Percentiles rank a stretch among this genome's conserved stretches.
phyloP scores from a whole-genome alignment of 768 basidiomycete species.

The Podaxis carcinomalis region DNA sequence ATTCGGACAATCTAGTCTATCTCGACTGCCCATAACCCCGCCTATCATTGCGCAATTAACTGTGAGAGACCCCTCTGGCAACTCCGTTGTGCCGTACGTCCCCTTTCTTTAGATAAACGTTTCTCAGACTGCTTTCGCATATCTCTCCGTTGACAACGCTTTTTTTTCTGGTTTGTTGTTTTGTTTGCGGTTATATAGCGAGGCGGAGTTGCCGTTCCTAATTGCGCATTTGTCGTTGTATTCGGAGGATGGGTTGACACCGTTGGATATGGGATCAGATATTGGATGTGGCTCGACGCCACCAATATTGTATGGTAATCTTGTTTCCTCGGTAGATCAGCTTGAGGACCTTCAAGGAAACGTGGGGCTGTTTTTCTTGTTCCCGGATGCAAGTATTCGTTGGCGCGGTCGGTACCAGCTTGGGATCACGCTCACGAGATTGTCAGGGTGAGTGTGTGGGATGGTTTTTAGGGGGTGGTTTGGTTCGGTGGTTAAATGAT shows the following conservation, averaged over 20 bases:
- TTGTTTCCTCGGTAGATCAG: constrained; percentile 79
- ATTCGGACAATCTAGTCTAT: constrained; percentile 69
- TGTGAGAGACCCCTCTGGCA: constrained; percentile 68
- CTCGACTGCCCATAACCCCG: constrained; percentile 79
- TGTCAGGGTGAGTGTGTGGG: constrained; percentile 61
- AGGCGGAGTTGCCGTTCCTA: constrained; percentile 83
- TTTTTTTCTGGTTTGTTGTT: constrained; percentile 3
- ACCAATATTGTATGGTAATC: constrained; percentile 75
- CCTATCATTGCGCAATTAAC: constrained; percentile 79
- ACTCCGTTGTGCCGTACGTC: constrained; percentile 75
- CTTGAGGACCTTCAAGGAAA: constrained; percentile 79
- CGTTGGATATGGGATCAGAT: constrained; percentile 62
- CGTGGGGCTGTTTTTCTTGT: constrained; percentile 82
- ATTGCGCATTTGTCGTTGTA: constrained; percentile 78
- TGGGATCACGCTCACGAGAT: constrained; percentile 66
- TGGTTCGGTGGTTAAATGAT: constrained; percentile 11
- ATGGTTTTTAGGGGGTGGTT: constrained; percentile 6
- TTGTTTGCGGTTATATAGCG: constrained; percentile 41
- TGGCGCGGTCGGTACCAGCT: constrained; percentile 74
- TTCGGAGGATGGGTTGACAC: constrained; percentile 59
- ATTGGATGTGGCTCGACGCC: constrained; percentile 46
- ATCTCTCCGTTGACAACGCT: not conserved
- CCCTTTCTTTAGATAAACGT: not conserved
- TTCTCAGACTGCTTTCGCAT: not conserved
- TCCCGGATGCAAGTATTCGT: constrained; percentile 86